Evolutionary conservation across 1,284 basidiomycete genomes (phyloP), one percentile per base, ranked within the genome.

Genomic region (Neolentinus lepideus): DNA sequence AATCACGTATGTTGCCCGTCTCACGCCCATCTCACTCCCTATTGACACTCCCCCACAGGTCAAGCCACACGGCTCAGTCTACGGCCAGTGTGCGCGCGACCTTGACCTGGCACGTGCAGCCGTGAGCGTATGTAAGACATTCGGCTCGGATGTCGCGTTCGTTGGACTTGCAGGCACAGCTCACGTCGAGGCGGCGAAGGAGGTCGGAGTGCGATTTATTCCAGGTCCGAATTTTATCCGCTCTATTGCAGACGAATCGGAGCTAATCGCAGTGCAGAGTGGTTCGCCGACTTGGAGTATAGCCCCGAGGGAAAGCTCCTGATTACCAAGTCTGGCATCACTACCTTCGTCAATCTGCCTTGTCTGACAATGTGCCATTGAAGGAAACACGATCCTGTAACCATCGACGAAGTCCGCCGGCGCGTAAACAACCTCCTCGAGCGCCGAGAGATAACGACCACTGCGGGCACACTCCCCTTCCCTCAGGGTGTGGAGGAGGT

Each of bases 231-330:
- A 2, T 12, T 31, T 31, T 31, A 31, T n/a, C n/a, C n/a, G n/a
- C 29, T 27, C 33, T 9, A 24, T 22, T 2, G 10, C 26, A 2
- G 11, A 26, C 22, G 46, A 2, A 19, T 45, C 22, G 35, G 12
- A 11, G 38, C 24, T 55, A 31, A 16, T 50, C 26, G 24, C n/a
- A 6, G n/a, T 56, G 55, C 43, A 83, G 82, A 84, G 61, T 84
- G 80, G 78, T 84, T 83, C 60, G 81, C 79, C 2, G 82, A 85
- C 63, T 63, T 85, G 21, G 78, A 82, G 10, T 85, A 85, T 57
- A 75, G 67, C 47, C 63, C 74, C 0, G 72, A 78, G 56, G 83
- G 81, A 11, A 79, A 76, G 58, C 66, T 83, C 16, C 59, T 84
- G 25, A 80, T 84, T 57, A 80, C 82, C 3, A 78, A 81, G 79